These are phyloP conservation scores for Chenopodium berlandieri DNA, from an alignment of 148 eudicot species.

Conservation along the genomic window DNA sequence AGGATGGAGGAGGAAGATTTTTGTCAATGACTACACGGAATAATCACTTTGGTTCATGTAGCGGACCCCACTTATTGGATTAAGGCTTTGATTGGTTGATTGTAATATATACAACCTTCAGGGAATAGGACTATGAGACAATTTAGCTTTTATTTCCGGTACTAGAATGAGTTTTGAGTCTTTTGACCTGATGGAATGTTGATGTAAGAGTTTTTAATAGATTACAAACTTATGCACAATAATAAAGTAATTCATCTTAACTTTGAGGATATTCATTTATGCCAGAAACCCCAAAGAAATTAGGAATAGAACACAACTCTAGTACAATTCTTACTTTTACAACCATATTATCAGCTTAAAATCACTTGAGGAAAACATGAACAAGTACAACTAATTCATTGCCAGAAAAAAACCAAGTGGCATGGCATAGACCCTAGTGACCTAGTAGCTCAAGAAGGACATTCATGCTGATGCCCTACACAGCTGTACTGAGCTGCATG, in stretches of 20 bases:
- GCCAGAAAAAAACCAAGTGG: neutral
- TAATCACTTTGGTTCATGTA: too few species aligned
- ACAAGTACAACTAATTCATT: too few species aligned
- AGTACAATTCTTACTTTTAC: neutral
- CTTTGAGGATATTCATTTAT: neutral
- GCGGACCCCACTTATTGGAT: too few species aligned
- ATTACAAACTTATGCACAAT: neutral
- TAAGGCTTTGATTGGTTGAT: too few species aligned
- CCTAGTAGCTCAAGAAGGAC: too few species aligned
- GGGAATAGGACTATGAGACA: neutral
- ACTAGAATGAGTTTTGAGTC: neutral
- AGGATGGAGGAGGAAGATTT: too few species aligned
- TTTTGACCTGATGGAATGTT: neutral
- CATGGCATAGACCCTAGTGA: neutral
- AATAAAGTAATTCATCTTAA: neutral
- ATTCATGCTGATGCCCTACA: neutral
- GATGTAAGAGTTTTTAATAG: neutral
- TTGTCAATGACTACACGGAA: too few species aligned
- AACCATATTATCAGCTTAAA: neutral
- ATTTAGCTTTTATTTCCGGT: neutral
- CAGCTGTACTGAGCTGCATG: neutral
- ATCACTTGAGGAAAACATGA: neutral
- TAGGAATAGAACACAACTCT: neutral
- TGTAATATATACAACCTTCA: neutral
- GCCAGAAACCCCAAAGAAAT: neutral